phyloP scores from a whole-genome alignment of 768 basidiomycete species.

The Rhizopogon vulgaris region DNA sequence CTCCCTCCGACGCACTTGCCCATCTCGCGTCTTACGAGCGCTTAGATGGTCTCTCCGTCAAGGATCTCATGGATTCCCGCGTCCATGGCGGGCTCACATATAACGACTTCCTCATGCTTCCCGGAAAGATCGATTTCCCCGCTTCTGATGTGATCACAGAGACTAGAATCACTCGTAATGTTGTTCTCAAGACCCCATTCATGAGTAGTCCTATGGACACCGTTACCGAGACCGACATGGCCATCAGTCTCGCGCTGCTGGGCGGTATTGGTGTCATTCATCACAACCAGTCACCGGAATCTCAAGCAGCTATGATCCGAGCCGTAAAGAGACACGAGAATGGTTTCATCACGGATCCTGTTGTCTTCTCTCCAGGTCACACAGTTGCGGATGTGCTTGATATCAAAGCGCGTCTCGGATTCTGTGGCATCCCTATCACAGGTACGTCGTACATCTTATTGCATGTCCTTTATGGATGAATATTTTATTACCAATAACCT shows the following conservation, averaged over 20 bases:
- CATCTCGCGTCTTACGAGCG: slow-evolving; percentile 66
- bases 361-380: slow-evolving; percentile 76
- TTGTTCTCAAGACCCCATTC: slow-evolving; percentile 90
- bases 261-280: slow-evolving; percentile 98
- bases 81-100: slow-evolving; percentile 92
- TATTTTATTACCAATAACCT: slow-evolving; percentile 51
- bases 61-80: slow-evolving; percentile 83
- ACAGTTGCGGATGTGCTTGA: slow-evolving; percentile 86
- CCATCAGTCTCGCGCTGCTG: slow-evolving; percentile 87
- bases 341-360: slow-evolving; percentile 94
- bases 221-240: slow-evolving; percentile 94
- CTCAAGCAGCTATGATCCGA: slow-evolving; percentile 95
- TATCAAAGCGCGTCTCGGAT: slow-evolving; percentile 87
- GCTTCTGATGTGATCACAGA: slow-evolving; percentile 77
- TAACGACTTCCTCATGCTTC: slow-evolving; percentile 93
- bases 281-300: slow-evolving; percentile 81
- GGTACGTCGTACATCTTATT: slow-evolving; percentile 48
- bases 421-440: slow-evolving; percentile 96
- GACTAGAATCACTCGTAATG: slow-evolving; percentile 84
- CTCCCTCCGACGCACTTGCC: slow-evolving; percentile 67
- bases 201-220: slow-evolving; percentile 99
- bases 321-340: slow-evolving; percentile 98
- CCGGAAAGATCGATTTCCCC: slow-evolving; percentile 93
- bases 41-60: slow-evolving; percentile 77
- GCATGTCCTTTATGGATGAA: slow-evolving; percentile 37